Evolutionary conservation across 306 rosid genomes (phyloP).

Genomic region (Inga laurina): DNA sequence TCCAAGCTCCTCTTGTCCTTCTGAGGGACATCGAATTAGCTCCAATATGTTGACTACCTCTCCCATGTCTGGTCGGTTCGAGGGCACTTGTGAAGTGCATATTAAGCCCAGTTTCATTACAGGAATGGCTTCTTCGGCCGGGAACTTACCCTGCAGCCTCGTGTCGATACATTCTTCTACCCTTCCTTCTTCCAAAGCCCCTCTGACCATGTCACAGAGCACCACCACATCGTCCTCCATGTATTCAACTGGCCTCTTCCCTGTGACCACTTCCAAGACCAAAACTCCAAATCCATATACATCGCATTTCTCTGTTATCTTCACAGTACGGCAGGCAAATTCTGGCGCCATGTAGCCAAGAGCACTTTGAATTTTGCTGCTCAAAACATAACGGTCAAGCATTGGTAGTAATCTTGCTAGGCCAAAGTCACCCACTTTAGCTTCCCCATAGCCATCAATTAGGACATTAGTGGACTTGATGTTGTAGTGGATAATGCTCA

Average conservation of each 20-base stretch:
- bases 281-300: slow-evolving; percentile 90
- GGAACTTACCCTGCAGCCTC: slow-evolving; percentile 83
- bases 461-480: slow-evolving; percentile 93
- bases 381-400: slow-evolving; percentile 92
- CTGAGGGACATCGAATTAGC: slow-evolving; percentile 93
- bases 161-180: slow-evolving; percentile 90
- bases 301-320: slow-evolving; percentile 95
- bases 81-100: slow-evolving; percentile 98
- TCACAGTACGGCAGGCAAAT: slow-evolving; percentile 92
- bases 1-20: slow-evolving; percentile 84
- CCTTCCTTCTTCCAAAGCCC: slow-evolving; percentile 87
- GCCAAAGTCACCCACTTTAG: slow-evolving; percentile 92
- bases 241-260: slow-evolving; percentile 96
- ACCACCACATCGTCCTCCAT: slow-evolving; percentile 99
- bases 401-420: slow-evolving; percentile 91
- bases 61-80: slow-evolving; percentile 96
- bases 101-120: slow-evolving; percentile 89
- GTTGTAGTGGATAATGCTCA: slow-evolving; percentile 86
- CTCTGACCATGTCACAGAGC: slow-evolving; percentile 96
- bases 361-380: slow-evolving; percentile 99
- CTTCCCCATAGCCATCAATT: slow-evolving; percentile 76
- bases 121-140: slow-evolving; percentile 91
- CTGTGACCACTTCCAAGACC: slow-evolving; percentile 86
- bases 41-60: slow-evolving; percentile 97
- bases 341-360: slow-evolving; percentile 99